These are phyloP conservation scores for Hydnomerulius pinastri DNA, from an alignment of 768 basidiomycete species.

Conservation along the genomic window DNA sequence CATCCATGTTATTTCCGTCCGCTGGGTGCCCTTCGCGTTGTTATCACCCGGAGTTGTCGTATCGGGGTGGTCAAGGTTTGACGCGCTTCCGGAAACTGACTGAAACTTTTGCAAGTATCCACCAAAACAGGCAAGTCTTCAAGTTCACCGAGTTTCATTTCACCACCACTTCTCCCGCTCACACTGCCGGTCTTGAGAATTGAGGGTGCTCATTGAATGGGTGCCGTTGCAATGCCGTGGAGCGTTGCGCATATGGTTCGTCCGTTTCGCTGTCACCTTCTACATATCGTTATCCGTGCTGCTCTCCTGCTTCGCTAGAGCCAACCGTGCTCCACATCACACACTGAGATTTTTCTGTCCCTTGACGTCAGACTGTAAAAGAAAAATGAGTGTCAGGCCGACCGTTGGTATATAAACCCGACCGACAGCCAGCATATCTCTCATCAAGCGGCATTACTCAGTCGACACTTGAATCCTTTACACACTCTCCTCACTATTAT, in stretches of 20 bases:
- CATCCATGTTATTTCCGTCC: neutral
- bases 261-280: too few species aligned
- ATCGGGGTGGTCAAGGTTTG: neutral
- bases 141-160: constrained; percentile 2
- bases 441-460: neutral
- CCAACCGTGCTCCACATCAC: constrained; percentile 1
- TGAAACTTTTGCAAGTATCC: neutral
- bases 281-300: neutral
- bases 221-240: neutral
- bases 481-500: neutral
- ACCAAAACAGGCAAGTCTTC: constrained; percentile 12
- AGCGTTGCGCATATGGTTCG: too few species aligned
- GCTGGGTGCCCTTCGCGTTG: neutral
- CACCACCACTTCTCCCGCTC: neutral
- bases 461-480: constrained; percentile 13
- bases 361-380: constrained; percentile 31
- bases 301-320: constrained; percentile 8
- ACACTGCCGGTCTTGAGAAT: too few species aligned
- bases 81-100: neutral
- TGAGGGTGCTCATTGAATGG: neutral
- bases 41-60: neutral
- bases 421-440: neutral
- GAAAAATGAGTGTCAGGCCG: constrained; percentile 4
- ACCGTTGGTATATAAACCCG: constrained; percentile 23
- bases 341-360: constrained; percentile 12